These are phyloP conservation scores for Neobulgaria alba DNA, from an alignment of 2,329 filamentous ascomycete genomes.

Conservation along the genomic window DNA sequence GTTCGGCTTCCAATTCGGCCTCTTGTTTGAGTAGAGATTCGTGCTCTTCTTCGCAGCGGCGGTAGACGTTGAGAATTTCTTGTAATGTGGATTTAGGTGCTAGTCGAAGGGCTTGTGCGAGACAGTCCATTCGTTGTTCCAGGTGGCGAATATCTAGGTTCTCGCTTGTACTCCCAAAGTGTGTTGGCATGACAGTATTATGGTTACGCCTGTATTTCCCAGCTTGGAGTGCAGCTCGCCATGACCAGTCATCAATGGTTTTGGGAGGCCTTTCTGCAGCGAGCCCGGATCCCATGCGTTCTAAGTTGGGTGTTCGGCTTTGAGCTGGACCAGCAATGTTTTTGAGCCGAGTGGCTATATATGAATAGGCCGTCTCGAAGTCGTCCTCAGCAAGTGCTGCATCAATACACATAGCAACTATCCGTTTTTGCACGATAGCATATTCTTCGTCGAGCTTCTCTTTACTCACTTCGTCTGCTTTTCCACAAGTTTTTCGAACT, in stretches of 20 bases:
- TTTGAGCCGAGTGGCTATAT: conserved; percentile 62
- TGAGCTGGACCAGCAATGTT: conserved; percentile 28
- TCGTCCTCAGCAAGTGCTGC: conserved; percentile 67
- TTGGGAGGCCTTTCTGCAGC: conserved; percentile 18
- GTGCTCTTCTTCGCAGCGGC: conserved; percentile 70
- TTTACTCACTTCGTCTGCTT: not conserved
- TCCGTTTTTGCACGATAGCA: conserved; percentile 49
- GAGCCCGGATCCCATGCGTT: conserved; percentile 17
- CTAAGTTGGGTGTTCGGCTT: conserved; percentile 14
- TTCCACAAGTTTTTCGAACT: conserved; percentile 12
- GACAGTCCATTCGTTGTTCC: conserved; percentile 73
- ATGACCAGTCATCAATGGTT: conserved; percentile 57
- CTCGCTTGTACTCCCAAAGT: conserved; percentile 49
- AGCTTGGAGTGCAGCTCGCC: conserved; percentile 71
- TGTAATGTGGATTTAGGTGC: conserved; percentile 62
- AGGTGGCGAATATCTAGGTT: conserved; percentile 60
- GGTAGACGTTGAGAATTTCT: conserved; percentile 67
- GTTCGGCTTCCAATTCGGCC: conserved; percentile 44
- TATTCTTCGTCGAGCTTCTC: conserved; percentile 21
- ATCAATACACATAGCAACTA: conserved; percentile 74
- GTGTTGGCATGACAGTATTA: conserved; percentile 46
- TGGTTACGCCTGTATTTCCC: conserved; percentile 59
- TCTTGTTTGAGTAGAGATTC: conserved; percentile 51
- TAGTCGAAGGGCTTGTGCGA: conserved; percentile 66
- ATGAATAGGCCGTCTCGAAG: conserved; percentile 82